Percentiles rank a stretch among this genome's conserved stretches.
Conservation (phyloP, 352 stramenopile genomes). For the Phytophthora gonapodyides region DNA sequence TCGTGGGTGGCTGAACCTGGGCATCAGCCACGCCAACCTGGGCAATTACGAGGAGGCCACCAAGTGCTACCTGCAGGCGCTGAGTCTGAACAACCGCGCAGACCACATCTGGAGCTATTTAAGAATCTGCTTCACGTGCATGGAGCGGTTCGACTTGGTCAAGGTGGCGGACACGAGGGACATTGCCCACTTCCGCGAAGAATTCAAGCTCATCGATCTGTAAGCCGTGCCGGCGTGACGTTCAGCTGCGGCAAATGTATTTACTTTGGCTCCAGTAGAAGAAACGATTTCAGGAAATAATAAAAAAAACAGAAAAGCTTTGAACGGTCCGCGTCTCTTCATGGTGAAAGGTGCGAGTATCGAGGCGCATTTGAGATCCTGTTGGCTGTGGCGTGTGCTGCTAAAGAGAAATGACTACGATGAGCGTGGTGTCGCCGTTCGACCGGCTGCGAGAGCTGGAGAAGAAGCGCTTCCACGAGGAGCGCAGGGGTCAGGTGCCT, state of each 20-base stretch:
- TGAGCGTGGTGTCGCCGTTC: slow-evolving; percentile 50
- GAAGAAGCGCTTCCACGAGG: slow-evolving; percentile 66
- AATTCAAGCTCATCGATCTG: slow-evolving; percentile 87
- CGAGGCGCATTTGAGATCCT: slow-evolving; percentile 8
- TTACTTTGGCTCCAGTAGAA: slow-evolving; percentile 35
- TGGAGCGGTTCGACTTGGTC: slow-evolving; percentile 97
- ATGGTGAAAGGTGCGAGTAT: background rate
- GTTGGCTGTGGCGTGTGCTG: background rate
- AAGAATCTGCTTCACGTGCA: slow-evolving; percentile 97
- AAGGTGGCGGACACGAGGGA: slow-evolving; percentile 90
- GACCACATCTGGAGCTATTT: slow-evolving; percentile 99
- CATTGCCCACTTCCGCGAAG: slow-evolving; percentile 73
- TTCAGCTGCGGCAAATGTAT: slow-evolving; percentile 22
- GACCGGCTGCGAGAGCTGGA: slow-evolving; percentile 67
- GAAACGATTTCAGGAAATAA: slow-evolving; percentile 20
- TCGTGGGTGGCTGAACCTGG: slow-evolving; percentile 97
- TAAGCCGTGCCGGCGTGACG: slow-evolving; percentile 34
- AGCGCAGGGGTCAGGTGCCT: slow-evolving; percentile 73
- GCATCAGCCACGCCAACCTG: slow-evolving; percentile 97
- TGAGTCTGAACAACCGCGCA: slow-evolving; percentile 95
- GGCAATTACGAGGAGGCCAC: slow-evolving; percentile 95
- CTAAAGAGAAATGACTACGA: slow-evolving; percentile 39
- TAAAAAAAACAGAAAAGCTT: slow-evolving; percentile 19
- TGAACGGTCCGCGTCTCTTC: slow-evolving; percentile 33
- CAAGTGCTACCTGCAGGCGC: slow-evolving; percentile 97